Evolutionary conservation across 371 early-diverging fungal species (phyloP), one percentile per base, ranked within the genome.

Genomic region (Gilbertella persicaria): DNA sequence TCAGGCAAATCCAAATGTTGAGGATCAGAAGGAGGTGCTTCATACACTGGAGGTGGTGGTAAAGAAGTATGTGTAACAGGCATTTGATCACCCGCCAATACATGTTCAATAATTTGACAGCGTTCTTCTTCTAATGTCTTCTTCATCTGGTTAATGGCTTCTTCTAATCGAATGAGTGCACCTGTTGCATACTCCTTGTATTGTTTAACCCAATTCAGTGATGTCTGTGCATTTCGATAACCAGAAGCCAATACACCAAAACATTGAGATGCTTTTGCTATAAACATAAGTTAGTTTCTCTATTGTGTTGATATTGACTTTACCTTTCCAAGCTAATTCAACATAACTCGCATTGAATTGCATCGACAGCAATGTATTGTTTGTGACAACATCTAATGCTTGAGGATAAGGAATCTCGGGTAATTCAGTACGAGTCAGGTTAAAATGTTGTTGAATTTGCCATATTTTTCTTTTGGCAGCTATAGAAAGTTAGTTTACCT

Each of bases 381-480:
- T 66, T 25, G 60, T 68, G 4, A 72, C 69, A 2, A 70, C 58
- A 46, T 76, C 68, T 23, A 73, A 45, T 17, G 64, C 60, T 21
- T 53, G 68, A 33, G 76, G 71, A 29, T 70, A 55, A 28, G 76
- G 76, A 4, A 76, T 67, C 35, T 76, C 76, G 3, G 76, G 76
- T 33, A 76, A 43, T 4, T 60, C 41, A 16, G 64, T 64, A 7
- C 76, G 62, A 0, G 63, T 71, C 14, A 53, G 20, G 47, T 76
- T 70, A 23, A 76, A 33, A n/a, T 64, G 39, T 23, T 66, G 55
- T 39, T 76, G 73, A 17, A 62, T 62, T 21, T 65, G 67, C 52
- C 60, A 68, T 9, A 63, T 55, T 24, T 58, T 58, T 41, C 60
- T 48, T 37, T 51, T 58, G n/a, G 63, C 50, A 24, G 50, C 67